Conservation (phyloP, 345 rosid genomes). For the Populus pruinosa region DNA sequence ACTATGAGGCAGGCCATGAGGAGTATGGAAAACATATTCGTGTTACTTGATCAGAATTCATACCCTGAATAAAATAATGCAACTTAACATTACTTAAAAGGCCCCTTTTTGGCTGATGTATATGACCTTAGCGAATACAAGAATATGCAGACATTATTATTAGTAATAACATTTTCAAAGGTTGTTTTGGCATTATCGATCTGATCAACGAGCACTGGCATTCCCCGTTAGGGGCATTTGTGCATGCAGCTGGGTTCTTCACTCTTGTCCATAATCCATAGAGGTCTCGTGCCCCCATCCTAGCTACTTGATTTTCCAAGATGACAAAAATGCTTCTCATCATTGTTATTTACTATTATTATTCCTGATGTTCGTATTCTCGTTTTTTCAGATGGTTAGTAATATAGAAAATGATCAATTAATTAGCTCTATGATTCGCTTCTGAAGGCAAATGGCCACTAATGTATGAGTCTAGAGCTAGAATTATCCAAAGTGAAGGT, state of each 20-base stretch:
- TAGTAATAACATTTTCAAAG: not conserved
- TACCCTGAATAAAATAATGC: not conserved
- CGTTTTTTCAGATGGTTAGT: too few relatives aligned
- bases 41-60: not conserved
- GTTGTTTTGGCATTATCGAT: conserved; percentile 3
- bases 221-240: not conserved
- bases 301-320: too few relatives aligned
- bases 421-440: too few relatives aligned
- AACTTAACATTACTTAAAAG: not conserved
- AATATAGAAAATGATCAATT: too few relatives aligned
- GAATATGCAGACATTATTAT: conserved; percentile 14
- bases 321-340: too few relatives aligned
- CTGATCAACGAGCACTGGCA: conserved; percentile 2
- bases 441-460: too few relatives aligned
- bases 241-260: not conserved
- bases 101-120: conserved; percentile 12
- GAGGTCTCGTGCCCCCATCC: not conserved
- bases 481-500: too few relatives aligned
- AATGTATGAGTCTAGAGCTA: too few relatives aligned
- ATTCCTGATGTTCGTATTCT: too few relatives aligned
- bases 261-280: not conserved
- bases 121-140: not conserved
- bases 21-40: too few relatives aligned
- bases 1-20: not conserved
- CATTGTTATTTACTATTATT: too few relatives aligned